These are phyloP conservation scores for Rhytidiadelphus loreus DNA, from an alignment of 225 moss, liverwort and hornwort species.

Conservation along the genomic window DNA sequence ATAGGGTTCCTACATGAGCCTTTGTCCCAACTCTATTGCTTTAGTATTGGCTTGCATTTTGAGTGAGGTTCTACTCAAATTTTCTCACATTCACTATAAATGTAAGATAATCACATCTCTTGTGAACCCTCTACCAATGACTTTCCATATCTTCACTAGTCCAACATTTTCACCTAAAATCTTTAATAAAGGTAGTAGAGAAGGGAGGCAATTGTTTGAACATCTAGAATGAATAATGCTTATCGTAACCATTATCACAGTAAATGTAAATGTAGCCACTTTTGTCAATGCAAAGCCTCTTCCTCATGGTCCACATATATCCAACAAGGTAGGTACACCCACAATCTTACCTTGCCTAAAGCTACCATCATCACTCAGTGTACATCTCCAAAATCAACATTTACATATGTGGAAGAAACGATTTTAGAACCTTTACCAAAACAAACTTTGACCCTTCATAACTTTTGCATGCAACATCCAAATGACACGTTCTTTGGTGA, in stretches of 20 bases:
- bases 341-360: too few relatives aligned
- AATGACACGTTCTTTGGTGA: too few relatives aligned
- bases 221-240: rapidly evolving
- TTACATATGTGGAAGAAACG: too few relatives aligned
- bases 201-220: background rate
- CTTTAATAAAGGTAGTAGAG: background rate
- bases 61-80: background rate
- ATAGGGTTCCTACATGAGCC: background rate
- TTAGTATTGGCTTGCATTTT: rapidly evolving
- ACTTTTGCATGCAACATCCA: too few relatives aligned
- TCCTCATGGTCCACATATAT: background rate
- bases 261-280: background rate
- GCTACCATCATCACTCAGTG: too few relatives aligned
- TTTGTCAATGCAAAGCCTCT: background rate
- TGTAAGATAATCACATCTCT: background rate
- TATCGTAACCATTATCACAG: rapidly evolving
- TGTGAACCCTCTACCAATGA: background rate
- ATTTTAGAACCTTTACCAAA: too few relatives aligned
- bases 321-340: too few relatives aligned
- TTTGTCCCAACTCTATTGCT: background rate
- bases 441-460: too few relatives aligned
- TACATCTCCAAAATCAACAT: too few relatives aligned
- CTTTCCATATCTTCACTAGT: background rate
- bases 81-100: background rate
- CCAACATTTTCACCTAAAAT: background rate